Percentiles rank a stretch among this genome's conserved stretches.
Conservation (phyloP, 2,329 filamentous ascomycete genomes). For the Penicillium fuscoglaucum region DNA sequence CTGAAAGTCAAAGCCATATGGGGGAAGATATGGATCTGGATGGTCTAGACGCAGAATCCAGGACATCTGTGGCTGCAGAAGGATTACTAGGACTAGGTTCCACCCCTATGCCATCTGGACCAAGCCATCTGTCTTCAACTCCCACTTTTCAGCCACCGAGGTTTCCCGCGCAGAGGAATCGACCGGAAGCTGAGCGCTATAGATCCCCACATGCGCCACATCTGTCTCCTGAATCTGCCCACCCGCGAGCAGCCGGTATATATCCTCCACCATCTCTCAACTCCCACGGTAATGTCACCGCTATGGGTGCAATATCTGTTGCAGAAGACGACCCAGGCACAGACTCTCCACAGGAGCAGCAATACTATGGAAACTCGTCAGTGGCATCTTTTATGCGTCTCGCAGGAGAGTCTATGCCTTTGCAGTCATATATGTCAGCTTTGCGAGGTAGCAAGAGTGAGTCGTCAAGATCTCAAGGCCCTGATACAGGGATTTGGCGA, state of each 20-base stretch:
- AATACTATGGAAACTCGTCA: slow-evolving; percentile 45
- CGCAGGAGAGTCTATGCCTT: slow-evolving; percentile 32
- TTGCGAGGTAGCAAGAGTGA: slow-evolving; percentile 11
- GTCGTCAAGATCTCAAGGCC: slow-evolving; percentile 4
- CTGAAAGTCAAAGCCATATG: not conserved
- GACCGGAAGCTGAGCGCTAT: not conserved
- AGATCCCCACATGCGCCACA: not conserved
- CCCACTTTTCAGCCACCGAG: slow-evolving; percentile 2
- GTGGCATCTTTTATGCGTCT: slow-evolving; percentile 45
- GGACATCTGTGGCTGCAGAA: slow-evolving; percentile 22
- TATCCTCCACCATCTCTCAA: slow-evolving; percentile 17
- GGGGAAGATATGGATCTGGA: slow-evolving; percentile 2
- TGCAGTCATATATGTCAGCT: slow-evolving; percentile 17
- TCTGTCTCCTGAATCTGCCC: slow-evolving; percentile 1
- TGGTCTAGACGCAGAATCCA: slow-evolving; percentile 15
- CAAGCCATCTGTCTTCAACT: slow-evolving; percentile 1
- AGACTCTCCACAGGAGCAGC: slow-evolving; percentile 28
- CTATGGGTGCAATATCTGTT: slow-evolving; percentile 44
- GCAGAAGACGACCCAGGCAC: slow-evolving; percentile 26
- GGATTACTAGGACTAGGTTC: slow-evolving; percentile 21
- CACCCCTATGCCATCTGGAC: not conserved
- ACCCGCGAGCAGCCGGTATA: slow-evolving; percentile 3
- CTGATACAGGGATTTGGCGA: slow-evolving; percentile 15
- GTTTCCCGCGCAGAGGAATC: not conserved
- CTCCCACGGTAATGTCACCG: slow-evolving; percentile 33